Conservation (phyloP, 2,329 filamentous ascomycete genomes). For the Ophioceras dolichostomum region DNA sequence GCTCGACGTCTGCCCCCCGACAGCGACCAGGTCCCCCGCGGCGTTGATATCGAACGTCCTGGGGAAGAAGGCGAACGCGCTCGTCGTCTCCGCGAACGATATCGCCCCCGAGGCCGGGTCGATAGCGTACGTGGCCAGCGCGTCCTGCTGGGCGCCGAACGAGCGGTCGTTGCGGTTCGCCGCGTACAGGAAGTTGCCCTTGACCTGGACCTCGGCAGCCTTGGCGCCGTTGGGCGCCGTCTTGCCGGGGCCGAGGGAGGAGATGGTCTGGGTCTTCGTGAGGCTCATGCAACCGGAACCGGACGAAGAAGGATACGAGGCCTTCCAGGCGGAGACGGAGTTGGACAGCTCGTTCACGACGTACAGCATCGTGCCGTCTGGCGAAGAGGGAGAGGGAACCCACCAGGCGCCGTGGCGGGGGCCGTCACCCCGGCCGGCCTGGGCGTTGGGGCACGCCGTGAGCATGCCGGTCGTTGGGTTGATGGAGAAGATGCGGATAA, state of each 20-base stretch:
- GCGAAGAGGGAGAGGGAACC: constrained; percentile 17
- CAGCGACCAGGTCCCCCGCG: constrained; percentile 45
- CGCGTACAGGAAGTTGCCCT: constrained; percentile 43
- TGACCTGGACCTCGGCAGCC: constrained; percentile 40
- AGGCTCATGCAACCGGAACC: constrained; percentile 31
- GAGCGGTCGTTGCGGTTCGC: constrained; percentile 50
- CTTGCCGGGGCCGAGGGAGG: constrained; percentile 30
- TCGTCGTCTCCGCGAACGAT: constrained; percentile 37
- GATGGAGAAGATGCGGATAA: constrained; percentile 40
- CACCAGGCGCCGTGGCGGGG: constrained; percentile 42
- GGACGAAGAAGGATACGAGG: constrained; percentile 24
- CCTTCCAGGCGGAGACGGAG: constrained; percentile 34
- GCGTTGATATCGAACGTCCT: constrained; percentile 51
- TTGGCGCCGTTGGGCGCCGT: constrained; percentile 32
- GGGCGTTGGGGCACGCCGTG: constrained; percentile 28
- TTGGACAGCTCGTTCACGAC: constrained; percentile 34
- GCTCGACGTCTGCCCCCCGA: constrained; percentile 48
- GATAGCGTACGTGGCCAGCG: constrained; percentile 40
- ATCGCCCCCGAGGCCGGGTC: constrained; percentile 32
- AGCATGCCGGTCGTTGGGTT: constrained; percentile 29
- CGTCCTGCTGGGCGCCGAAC: constrained; percentile 41
- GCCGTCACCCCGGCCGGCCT: constrained; percentile 31
- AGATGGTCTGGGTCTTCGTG: constrained; percentile 28
- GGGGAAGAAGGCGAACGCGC: constrained; percentile 46
- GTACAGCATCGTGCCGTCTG: constrained; percentile 13